phyloP scores from a whole-genome alignment of 2,329 filamentous ascomycete genomes.

The Botrytis fragariae region DNA sequence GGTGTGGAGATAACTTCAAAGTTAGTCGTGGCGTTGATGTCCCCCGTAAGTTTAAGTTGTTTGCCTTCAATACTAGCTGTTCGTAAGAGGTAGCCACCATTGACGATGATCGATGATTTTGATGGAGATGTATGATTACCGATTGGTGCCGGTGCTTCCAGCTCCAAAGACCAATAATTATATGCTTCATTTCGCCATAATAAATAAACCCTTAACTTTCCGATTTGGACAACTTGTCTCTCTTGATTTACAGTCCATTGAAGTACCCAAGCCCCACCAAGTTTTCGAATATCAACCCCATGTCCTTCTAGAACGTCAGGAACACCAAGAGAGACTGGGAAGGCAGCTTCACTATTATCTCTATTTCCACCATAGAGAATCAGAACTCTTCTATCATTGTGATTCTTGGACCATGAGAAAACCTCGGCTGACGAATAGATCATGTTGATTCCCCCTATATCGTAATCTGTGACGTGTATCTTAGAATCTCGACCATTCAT shows the following conservation, averaged over 20 bases:
- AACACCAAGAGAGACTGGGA: slow-evolving; percentile 5
- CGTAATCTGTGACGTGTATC: slow-evolving; percentile 63
- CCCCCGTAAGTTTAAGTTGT: slow-evolving; percentile 60
- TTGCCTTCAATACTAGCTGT: slow-evolving; percentile 53
- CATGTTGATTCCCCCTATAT: slow-evolving; percentile 53
- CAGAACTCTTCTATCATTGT: slow-evolving; percentile 50
- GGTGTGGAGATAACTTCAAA: slow-evolving; percentile 60
- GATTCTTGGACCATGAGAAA: slow-evolving; percentile 63
- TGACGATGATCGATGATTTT: slow-evolving; percentile 49
- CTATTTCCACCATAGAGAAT: slow-evolving; percentile 59
- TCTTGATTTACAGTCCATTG: slow-evolving; percentile 52
- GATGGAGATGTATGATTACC: slow-evolving; percentile 17
- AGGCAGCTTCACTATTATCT: slow-evolving; percentile 57
- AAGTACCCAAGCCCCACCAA: slow-evolving; percentile 41
- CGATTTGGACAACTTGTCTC: slow-evolving; percentile 48
- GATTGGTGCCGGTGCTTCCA: slow-evolving; percentile 10
- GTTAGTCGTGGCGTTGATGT: slow-evolving; percentile 60
- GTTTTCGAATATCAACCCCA: neutral
- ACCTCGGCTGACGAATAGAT: slow-evolving; percentile 67
- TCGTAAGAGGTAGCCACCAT: slow-evolving; percentile 61
- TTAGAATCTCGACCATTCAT: slow-evolving; percentile 63
- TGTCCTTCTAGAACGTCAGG: slow-evolving; percentile 8
- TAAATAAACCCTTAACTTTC: slow-evolving; percentile 25
- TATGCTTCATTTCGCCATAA: slow-evolving; percentile 62
- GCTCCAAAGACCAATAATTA: slow-evolving; percentile 56